phyloP scores from a whole-genome alignment of 306 rosid species.

The Vigna angularis region DNA sequence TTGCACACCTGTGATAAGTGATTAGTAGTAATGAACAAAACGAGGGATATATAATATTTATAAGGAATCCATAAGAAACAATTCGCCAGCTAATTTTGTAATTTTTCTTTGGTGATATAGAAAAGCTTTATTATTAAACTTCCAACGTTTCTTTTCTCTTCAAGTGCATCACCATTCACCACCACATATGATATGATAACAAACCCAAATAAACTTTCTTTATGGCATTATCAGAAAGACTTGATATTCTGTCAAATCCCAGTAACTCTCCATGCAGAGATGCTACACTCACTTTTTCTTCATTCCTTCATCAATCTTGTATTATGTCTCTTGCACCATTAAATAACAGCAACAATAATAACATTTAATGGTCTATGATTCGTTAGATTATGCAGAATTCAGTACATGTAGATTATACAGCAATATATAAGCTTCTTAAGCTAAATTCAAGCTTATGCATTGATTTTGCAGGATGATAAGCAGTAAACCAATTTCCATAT shows the following conservation, averaged over 20 bases:
- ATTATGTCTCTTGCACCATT: not conserved
- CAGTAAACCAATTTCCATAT: no score
- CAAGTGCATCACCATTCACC: conserved; percentile 4
- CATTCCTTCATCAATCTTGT: conserved; percentile 1
- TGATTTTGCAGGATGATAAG: not conserved
- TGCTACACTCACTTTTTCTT: conserved; percentile 24
- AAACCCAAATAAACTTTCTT: not conserved
- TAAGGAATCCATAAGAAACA: conserved; percentile 51
- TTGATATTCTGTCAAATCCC: not conserved
- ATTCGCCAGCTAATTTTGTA: conserved; percentile 49
- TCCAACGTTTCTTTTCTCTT: conserved; percentile 7
- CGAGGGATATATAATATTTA: conserved; percentile 45
- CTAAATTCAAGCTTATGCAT: not conserved
- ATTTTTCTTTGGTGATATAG: conserved; percentile 49
- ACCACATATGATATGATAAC: not conserved
- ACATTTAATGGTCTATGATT: no score
- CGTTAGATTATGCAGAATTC: not conserved
- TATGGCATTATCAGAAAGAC: not conserved
- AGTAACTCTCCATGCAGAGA: not conserved
- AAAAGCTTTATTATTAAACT: conserved; percentile 35
- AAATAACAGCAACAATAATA: not conserved
- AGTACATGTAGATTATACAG: not conserved
- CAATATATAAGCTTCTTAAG: not conserved
- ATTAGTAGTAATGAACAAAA: conserved; percentile 53
- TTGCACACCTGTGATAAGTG: conserved; percentile 51